These are phyloP conservation scores for Aurinia saxatilis DNA, from an alignment of 345 rosid species.

Conservation along the genomic window DNA sequence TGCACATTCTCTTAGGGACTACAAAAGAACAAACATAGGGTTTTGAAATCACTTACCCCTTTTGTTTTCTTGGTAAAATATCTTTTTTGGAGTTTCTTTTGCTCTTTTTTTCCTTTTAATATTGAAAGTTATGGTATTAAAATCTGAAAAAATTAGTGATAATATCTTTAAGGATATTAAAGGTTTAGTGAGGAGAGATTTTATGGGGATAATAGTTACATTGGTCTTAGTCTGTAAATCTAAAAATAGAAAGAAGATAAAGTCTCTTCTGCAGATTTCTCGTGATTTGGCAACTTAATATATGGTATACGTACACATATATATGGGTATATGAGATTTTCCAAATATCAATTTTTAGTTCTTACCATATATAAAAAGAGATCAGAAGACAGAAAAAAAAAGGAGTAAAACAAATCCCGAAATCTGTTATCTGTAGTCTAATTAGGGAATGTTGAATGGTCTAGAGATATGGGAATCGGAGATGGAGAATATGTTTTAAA, in stretches of 20 bases:
- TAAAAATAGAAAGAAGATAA: slow-evolving; percentile 21
- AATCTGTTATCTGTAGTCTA: background rate
- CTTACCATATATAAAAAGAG: background rate
- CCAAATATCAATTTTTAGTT: background rate
- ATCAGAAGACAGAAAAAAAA: background rate
- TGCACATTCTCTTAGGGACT: slow-evolving; percentile 17
- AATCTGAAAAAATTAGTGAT: background rate
- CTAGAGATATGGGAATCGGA: background rate
- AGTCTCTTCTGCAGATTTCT: slow-evolving; percentile 12
- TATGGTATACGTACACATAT: background rate
- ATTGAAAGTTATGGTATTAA: slow-evolving; percentile 1
- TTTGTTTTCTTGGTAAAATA: slow-evolving; percentile 1
- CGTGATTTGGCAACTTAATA: slow-evolving; percentile 24
- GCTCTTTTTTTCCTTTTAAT: slow-evolving; percentile 4
- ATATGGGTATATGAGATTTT: background rate
- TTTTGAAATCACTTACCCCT: slow-evolving; percentile 28
- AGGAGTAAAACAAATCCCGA: slow-evolving; percentile 16
- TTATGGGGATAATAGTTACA: background rate
- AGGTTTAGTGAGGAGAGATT: slow-evolving; percentile 5
- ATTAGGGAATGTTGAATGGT: slow-evolving; percentile 11
- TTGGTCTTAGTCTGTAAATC: slow-evolving; percentile 12
- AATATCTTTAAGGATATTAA: background rate
- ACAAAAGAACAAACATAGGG: slow-evolving; percentile 25
- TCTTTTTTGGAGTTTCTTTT: background rate
- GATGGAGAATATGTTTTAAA: too few relatives aligned